Percentiles rank a stretch among this genome's conserved stretches.
Conservation (phyloP, 2,329 filamentous ascomycete genomes). For the Colletotrichum magnum region DNA sequence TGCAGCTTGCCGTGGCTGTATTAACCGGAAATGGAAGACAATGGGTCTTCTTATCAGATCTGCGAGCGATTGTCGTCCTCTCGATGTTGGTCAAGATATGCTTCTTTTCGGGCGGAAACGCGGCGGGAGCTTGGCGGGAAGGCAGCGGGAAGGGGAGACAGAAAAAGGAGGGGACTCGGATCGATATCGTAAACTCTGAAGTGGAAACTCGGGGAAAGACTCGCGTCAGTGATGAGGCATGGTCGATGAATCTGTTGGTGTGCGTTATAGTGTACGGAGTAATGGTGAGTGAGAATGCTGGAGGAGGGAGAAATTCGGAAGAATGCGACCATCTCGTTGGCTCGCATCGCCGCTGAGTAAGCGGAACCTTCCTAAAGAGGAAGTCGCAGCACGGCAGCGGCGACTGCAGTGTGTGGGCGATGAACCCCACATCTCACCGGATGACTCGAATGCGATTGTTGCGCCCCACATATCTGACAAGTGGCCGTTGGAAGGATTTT, state of each 20-base stretch:
- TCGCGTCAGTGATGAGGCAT: background rate
- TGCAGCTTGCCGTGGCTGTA: conserved; percentile 2
- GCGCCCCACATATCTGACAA: conserved; percentile 28
- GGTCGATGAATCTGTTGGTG: too few species aligned
- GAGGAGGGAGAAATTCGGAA: too few species aligned
- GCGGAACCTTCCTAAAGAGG: background rate
- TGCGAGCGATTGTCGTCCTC: background rate
- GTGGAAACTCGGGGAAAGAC: background rate
- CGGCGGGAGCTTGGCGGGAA: conserved; percentile 1
- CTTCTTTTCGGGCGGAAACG: conserved; percentile 19
- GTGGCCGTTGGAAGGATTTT: background rate
- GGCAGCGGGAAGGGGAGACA: background rate
- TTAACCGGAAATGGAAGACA: conserved; percentile 3
- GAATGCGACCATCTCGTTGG: background rate
- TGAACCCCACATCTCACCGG: conserved; percentile 14
- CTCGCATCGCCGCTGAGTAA: background rate
- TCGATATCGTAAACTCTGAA: background rate
- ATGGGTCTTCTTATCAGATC: conserved; percentile 19
- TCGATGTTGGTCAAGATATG: conserved; percentile 21
- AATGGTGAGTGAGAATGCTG: too few species aligned
- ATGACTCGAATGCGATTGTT: conserved; percentile 25
- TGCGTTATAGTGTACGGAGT: too few species aligned
- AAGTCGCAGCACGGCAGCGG: background rate
- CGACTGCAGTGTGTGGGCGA: background rate
- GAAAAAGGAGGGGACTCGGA: background rate